Evolutionary conservation across 2,329 filamentous ascomycete species (phyloP).

Genomic region (Alternaria arborescens): DNA sequence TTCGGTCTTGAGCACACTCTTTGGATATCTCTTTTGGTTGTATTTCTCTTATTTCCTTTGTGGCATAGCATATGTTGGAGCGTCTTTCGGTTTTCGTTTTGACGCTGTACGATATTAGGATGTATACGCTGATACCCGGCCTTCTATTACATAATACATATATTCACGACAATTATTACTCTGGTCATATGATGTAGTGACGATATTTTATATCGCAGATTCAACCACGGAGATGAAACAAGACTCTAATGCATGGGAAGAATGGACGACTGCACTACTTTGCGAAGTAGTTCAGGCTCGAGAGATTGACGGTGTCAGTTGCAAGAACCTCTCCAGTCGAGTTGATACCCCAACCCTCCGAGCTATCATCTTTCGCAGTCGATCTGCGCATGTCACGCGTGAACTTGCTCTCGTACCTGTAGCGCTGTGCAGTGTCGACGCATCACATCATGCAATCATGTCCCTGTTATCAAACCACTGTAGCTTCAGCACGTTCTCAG

Average conservation of each 20-base stretch:
- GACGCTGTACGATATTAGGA: neutral
- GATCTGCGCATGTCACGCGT: neutral
- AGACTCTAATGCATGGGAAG: neutral
- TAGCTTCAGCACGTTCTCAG: neutral
- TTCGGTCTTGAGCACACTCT: neutral
- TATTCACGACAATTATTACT: accelerated
- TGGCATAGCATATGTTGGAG: neutral
- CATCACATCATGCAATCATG: neutral
- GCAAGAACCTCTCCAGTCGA: neutral
- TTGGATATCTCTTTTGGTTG: neutral
- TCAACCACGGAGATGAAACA: accelerated
- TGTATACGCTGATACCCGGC: neutral
- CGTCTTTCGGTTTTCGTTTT: neutral
- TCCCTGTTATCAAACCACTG: neutral
- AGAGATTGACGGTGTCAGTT: neutral
- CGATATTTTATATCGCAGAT: accelerated
- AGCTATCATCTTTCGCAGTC: neutral
- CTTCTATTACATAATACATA: neutral
- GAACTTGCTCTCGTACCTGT: neutral
- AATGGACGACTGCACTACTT: neutral
- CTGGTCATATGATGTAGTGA: accelerated
- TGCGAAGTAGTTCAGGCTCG: neutral
- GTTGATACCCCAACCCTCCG: neutral
- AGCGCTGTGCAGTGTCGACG: neutral
- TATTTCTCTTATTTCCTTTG: neutral